phyloP scores from a whole-genome alignment of 768 basidiomycete species.

The Lyophyllum semitale region DNA sequence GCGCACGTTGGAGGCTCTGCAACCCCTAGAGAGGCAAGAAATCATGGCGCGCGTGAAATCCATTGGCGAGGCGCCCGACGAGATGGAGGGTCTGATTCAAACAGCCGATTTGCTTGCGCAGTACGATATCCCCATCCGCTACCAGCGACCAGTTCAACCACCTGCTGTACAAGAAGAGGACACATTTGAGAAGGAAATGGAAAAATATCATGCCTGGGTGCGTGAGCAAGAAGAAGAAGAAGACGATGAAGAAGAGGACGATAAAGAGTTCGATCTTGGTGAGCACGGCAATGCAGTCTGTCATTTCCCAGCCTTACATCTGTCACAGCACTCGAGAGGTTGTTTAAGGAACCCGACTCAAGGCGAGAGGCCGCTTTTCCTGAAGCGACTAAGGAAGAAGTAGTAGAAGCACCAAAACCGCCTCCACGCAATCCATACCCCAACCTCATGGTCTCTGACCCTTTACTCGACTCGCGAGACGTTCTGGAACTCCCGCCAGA shows the following conservation, averaged over 20 bases:
- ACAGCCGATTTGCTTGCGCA: slow-evolving; percentile 3
- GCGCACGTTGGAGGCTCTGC: neutral
- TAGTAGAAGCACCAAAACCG: neutral
- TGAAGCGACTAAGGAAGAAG: slow-evolving; percentile 6
- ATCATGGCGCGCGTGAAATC: neutral
- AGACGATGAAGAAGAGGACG: neutral
- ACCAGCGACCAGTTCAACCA: neutral
- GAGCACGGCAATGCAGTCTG: neutral
- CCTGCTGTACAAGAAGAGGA: neutral
- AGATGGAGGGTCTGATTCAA: neutral
- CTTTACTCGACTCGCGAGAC: slow-evolving; percentile 63
- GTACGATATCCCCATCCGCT: slow-evolving; percentile 3
- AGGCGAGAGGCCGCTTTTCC: neutral
- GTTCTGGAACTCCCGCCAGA: slow-evolving; percentile 54
- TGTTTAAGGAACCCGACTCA: neutral
- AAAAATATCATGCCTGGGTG: neutral
- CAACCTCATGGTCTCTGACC: slow-evolving; percentile 63
- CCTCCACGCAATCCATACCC: slow-evolving; percentile 37
- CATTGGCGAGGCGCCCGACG: neutral
- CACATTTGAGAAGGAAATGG: neutral
- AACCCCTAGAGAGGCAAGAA: neutral
- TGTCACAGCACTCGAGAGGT: slow-evolving; percentile 3
- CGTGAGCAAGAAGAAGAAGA: neutral
- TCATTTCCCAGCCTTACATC: neutral
- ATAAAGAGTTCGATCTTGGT: neutral